Evolutionary conservation across 75 land plant genomes (phyloP).

Genomic region (Pinus tabuliformis): DNA sequence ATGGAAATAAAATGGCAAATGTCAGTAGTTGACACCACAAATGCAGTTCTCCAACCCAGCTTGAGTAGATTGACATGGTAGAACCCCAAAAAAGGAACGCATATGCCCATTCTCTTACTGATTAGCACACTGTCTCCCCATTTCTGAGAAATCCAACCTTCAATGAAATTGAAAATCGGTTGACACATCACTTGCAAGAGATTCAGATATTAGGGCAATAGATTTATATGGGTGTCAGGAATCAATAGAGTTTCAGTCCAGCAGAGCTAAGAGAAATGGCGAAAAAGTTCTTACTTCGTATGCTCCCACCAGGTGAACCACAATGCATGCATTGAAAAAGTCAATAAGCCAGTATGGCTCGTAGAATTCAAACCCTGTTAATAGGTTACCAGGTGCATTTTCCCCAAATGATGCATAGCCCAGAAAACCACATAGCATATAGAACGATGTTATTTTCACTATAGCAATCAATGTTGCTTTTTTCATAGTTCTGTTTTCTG

Average conservation of each 20-base stretch:
- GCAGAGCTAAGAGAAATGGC: not conserved
- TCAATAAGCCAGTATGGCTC: conserved; percentile 75
- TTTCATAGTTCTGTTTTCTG: conserved; percentile 71
- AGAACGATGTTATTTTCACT: conserved; percentile 52
- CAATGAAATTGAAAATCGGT: conserved; percentile 32
- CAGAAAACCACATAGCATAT: conserved; percentile 61
- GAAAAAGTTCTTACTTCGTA: conserved; percentile 50
- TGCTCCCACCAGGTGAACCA: conserved; percentile 69
- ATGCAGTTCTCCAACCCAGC: conserved; percentile 33
- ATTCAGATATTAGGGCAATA: not conserved
- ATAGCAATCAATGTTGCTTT: conserved; percentile 49
- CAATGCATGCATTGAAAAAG: conserved; percentile 74
- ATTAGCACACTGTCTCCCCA: conserved; percentile 22
- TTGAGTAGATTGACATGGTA: conserved; percentile 19
- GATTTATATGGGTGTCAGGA: not conserved
- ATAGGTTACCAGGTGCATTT: conserved; percentile 62
- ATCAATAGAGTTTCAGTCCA: not conserved
- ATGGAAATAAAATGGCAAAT: conserved; percentile 37
- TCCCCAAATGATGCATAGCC: conserved; percentile 87
- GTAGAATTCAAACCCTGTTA: conserved; percentile 72
- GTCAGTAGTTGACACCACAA: conserved; percentile 38
- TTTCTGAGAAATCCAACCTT: conserved; percentile 10
- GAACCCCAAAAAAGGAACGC: conserved; percentile 14
- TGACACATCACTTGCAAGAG: conserved; percentile 29
- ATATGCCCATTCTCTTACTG: conserved; percentile 7